Percentiles rank a stretch among this genome's conserved stretches.
Evolutionary conservation across 2,329 filamentous ascomycete species (phyloP).

Genomic region (Trichoderma citrinoviride): DNA sequence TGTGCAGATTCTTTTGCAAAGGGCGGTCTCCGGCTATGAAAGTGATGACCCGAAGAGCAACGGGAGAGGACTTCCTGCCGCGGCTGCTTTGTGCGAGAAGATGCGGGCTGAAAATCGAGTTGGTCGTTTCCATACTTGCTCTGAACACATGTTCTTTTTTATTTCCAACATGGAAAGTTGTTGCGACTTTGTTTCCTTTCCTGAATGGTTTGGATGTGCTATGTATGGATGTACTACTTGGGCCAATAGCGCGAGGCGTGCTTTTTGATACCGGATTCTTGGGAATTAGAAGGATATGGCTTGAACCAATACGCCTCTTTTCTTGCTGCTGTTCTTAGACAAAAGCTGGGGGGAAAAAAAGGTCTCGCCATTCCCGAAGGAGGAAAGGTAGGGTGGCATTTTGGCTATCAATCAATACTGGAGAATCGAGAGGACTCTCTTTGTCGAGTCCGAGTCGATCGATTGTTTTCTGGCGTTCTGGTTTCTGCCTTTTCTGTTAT

Average conservation of each 20-base stretch:
- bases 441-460: too few species aligned
- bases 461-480: too few species aligned
- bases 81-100: background rate
- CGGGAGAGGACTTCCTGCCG: background rate
- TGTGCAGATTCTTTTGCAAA: background rate
- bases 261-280: background rate
- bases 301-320: background rate
- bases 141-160: background rate
- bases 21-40: constrained; percentile 3
- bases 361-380: background rate
- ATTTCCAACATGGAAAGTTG: background rate
- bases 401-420: too few species aligned
- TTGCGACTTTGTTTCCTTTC: background rate
- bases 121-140: too few species aligned
- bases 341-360: background rate
- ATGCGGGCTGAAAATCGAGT: background rate
- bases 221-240: too few species aligned
- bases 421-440: too few species aligned
- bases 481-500: too few species aligned
- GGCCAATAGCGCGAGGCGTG: background rate
- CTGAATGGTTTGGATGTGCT: background rate
- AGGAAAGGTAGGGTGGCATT: too few species aligned
- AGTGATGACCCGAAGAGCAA: background rate
- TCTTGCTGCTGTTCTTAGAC: background rate
- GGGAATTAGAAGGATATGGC: background rate